Percentiles rank a stretch among this genome's conserved stretches.
phyloP scores from a whole-genome alignment of 2,329 filamentous ascomycete genomes.

The Colletotrichum sp. region DNA sequence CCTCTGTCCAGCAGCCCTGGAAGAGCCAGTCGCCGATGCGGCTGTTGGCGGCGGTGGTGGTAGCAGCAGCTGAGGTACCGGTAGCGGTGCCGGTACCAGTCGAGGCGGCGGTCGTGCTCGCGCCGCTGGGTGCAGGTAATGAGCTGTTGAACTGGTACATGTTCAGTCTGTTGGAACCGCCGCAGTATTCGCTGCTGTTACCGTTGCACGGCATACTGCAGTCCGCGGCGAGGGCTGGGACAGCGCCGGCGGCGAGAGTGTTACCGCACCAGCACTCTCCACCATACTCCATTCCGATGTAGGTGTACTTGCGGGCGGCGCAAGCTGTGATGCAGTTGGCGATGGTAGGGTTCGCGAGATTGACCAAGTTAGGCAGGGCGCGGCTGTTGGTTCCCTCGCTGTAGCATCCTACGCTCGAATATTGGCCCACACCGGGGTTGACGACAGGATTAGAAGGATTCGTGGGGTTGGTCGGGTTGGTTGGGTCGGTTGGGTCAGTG shows the following conservation, averaged over 20 bases:
- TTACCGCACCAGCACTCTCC: constrained; percentile 46
- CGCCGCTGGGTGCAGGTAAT: neutral
- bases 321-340: constrained; percentile 32
- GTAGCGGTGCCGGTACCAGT: neutral
- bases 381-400: constrained; percentile 26
- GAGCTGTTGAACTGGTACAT: neutral
- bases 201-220: constrained; percentile 41
- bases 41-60: constrained; percentile 15
- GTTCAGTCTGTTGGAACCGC: constrained; percentile 31
- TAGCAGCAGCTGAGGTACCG: neutral
- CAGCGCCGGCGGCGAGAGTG: constrained; percentile 28
- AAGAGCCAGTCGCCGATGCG: constrained; percentile 33
- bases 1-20: constrained; percentile 43
- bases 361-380: constrained; percentile 22
- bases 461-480: constrained; percentile 18
- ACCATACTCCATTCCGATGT: constrained; percentile 43
- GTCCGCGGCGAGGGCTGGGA: constrained; percentile 32
- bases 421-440: constrained; percentile 41
- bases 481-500: neutral
- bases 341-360: neutral
- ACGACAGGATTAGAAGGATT: constrained; percentile 30
- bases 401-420: constrained; percentile 21
- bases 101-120: neutral
- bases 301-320: constrained; percentile 27
- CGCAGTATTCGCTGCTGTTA: constrained; percentile 41